Conservation (phyloP, 2,329 filamentous ascomycete genomes). For the Nothophoma quercina region DNA sequence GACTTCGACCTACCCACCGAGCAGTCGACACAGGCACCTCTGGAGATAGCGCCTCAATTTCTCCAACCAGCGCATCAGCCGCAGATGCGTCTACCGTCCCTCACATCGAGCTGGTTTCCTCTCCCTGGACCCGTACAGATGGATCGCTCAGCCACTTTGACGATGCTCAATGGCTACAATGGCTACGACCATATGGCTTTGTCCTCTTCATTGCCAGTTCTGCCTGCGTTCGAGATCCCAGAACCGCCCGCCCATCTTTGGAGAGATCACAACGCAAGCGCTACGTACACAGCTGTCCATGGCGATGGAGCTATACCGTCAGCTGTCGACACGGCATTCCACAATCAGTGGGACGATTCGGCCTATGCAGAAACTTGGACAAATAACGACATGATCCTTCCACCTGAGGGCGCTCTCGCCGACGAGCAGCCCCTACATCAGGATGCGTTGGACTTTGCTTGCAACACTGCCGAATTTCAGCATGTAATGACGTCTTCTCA, state of each 20-base stretch:
- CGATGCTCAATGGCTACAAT: neutral
- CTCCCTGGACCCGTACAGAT: slow-evolving; percentile 1
- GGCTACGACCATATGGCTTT: neutral
- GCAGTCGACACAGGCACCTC: neutral
- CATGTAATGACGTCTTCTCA: neutral
- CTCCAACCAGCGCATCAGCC: slow-evolving; percentile 38
- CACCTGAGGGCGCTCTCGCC: neutral
- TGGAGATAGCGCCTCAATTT: slow-evolving; percentile 23
- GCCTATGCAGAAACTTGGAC: neutral
- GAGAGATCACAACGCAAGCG: neutral
- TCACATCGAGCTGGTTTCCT: slow-evolving; percentile 22
- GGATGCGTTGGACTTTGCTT: neutral
- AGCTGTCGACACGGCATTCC: slow-evolving; percentile 1
- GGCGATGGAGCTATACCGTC: neutral
- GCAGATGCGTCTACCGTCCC: slow-evolving; percentile 28
- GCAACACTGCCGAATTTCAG: neutral
- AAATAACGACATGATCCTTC: neutral
- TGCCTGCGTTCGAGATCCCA: neutral
- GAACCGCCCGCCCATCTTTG: neutral
- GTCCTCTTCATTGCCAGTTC: neutral
- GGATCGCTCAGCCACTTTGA: neutral
- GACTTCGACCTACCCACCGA: slow-evolving; percentile 26
- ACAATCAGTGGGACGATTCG: neutral
- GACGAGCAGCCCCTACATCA: neutral
- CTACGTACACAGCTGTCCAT: neutral